Percentiles rank a stretch among this genome's conserved stretches.
Conservation (phyloP, 441 rosid species). For the Erodium texanum region DNA sequence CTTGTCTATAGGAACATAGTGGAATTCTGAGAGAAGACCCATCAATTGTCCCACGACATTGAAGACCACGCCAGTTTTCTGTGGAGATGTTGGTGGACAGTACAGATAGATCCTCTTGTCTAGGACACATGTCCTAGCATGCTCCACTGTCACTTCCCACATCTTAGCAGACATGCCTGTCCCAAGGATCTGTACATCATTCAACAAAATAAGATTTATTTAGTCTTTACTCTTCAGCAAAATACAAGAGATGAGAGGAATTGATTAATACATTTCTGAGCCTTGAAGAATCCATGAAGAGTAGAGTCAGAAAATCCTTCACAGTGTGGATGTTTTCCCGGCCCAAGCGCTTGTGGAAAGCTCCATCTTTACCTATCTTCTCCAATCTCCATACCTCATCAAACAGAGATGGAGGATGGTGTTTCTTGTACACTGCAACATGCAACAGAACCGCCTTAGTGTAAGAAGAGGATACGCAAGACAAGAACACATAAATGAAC, state of each 20-base stretch:
- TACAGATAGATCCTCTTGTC: conserved; percentile 59
- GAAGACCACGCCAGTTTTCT: conserved; percentile 72
- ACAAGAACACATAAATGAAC: neutral
- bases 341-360: conserved; percentile 76
- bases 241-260: conserved; percentile 10
- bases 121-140: conserved; percentile 70
- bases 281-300: conserved; percentile 52
- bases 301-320: conserved; percentile 70
- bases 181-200: conserved; percentile 65
- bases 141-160: conserved; percentile 93
- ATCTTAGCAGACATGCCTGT: conserved; percentile 97
- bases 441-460: neutral
- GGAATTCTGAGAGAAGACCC: conserved; percentile 61
- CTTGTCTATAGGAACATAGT: conserved; percentile 49
- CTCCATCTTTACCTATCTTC: conserved; percentile 97
- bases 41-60: conserved; percentile 77
- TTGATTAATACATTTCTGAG: conserved; percentile 59
- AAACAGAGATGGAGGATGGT: conserved; percentile 71
- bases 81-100: conserved; percentile 44
- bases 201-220: neutral
- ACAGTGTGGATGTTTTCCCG: conserved; percentile 59
- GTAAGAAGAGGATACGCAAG: neutral
- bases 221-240: neutral
- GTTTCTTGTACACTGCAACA: conserved; percentile 83
- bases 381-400: conserved; percentile 98